These are phyloP conservation scores for Solanum hybrid DNA, from an alignment of 305 asterid species.

Conservation along the genomic window DNA sequence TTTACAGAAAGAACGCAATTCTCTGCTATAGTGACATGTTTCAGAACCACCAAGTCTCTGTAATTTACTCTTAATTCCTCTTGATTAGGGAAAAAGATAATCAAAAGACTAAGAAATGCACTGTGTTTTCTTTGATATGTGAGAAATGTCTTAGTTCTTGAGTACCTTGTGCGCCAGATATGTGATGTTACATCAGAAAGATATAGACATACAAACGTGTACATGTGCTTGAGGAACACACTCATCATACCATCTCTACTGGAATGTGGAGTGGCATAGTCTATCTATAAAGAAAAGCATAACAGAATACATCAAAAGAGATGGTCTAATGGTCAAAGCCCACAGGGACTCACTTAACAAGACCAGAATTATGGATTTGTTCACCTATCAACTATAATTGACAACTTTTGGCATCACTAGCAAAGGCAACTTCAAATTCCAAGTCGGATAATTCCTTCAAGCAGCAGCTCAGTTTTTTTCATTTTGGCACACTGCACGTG, in stretches of 20 bases:
- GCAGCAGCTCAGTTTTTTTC: not conserved
- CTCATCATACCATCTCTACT: not conserved
- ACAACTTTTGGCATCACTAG: not conserved
- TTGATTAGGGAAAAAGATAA: not conserved
- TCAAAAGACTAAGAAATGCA: not conserved
- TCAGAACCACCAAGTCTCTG: not conserved
- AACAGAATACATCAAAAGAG: not conserved
- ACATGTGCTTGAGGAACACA: not conserved
- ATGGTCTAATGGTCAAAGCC: not conserved
- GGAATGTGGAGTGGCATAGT: not conserved
- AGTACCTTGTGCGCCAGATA: not conserved
- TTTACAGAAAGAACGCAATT: not conserved
- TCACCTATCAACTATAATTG: not conserved
- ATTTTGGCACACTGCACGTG: not conserved
- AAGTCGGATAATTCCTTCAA: not conserved
- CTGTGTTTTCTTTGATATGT: not conserved
- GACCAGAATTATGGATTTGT: not conserved
- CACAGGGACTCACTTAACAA: not conserved
- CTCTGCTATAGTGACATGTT: not conserved
- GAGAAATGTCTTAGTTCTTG: not conserved
- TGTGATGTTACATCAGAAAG: not conserved
- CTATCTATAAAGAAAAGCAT: not conserved
- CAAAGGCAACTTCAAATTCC: not conserved
- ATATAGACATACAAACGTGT: not conserved
- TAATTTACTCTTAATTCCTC: not conserved